A percentile compares a stretch with the other conserved stretches of the same genome.
phyloP scores from a whole-genome alignment of 2,329 filamentous ascomycete genomes.

The Epichloe typhina region DNA sequence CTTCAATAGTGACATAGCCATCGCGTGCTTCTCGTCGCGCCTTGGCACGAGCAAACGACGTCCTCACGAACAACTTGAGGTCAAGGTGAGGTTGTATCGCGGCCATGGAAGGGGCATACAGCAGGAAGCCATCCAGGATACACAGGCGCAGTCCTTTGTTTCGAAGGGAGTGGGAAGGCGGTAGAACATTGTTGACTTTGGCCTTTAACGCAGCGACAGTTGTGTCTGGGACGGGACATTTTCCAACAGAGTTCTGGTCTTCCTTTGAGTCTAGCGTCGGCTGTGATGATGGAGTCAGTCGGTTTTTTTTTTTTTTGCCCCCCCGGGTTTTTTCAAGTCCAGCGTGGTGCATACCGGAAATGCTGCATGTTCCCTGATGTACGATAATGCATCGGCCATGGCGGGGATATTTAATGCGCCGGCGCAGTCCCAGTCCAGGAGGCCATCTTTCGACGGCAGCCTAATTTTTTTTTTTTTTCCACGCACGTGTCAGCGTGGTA shows the following conservation, averaged over 20 bases:
- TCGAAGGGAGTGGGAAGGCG: conserved; percentile 26
- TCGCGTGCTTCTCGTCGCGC: conserved; percentile 52
- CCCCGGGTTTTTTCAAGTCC: too few species aligned
- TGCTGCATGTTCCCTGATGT: conserved; percentile 56
- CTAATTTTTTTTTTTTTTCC: conserved; percentile 17
- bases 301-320: not conserved
- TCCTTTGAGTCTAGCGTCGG: conserved; percentile 28
- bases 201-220: conserved; percentile 32
- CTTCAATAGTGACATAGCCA: conserved; percentile 71
- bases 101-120: conserved; percentile 50
- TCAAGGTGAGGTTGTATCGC: conserved; percentile 52
- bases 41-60: conserved; percentile 51
- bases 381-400: conserved; percentile 51
- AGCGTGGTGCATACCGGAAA: conserved; percentile 35
- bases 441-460: conserved; percentile 41
- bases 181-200: conserved; percentile 34
- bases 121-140: conserved; percentile 78
- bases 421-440: conserved; percentile 87
- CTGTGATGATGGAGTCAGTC: conserved; percentile 7
- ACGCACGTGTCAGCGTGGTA: not conserved
- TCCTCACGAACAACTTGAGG: conserved; percentile 65
- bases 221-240: conserved; percentile 35
- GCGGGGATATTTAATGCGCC: conserved; percentile 60
- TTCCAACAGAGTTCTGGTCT: conserved; percentile 48
- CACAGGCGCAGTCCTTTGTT: conserved; percentile 37